A percentile compares a stretch with the other conserved stretches of the same genome.
Conservation (phyloP, 116 monocot genomes). For the Posidonia oceanica region DNA sequence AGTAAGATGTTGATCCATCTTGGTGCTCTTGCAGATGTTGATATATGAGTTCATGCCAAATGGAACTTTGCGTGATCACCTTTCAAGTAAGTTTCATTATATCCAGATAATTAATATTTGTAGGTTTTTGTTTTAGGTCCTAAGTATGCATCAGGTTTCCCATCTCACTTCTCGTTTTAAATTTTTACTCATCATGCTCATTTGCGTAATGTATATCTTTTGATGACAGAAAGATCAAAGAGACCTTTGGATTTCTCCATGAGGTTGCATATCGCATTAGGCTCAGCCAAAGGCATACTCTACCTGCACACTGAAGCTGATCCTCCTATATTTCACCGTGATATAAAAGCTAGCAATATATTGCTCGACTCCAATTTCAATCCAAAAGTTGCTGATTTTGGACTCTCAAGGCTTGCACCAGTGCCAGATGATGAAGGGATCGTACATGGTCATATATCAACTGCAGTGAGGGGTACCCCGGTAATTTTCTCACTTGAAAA, state of each 20-base stretch:
- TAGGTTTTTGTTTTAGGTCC: not conserved
- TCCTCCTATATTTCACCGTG: conserved; percentile 30
- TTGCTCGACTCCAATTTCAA: conserved; percentile 19
- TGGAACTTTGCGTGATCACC: conserved; percentile 26
- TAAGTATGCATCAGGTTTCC: not conserved
- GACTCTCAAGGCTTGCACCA: conserved; percentile 23
- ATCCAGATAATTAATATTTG: not conserved
- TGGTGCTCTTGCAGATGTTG: conserved; percentile 14
- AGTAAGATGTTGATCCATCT: too few species aligned
- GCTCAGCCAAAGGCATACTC: conserved; percentile 20
- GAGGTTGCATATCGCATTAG: conserved; percentile 24
- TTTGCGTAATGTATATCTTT: not conserved
- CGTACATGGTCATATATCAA: conserved; percentile 18
- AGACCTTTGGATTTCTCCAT: conserved; percentile 6
- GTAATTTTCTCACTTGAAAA: conserved; percentile 5
- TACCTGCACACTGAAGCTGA: conserved; percentile 25
- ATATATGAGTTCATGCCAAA: conserved; percentile 27
- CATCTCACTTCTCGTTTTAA: not conserved
- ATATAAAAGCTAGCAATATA: conserved; percentile 28
- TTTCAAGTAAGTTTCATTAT: conserved; percentile 15
- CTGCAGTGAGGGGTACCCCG: conserved; percentile 24
- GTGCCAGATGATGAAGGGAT: conserved; percentile 14
- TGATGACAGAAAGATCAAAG: conserved; percentile 13
- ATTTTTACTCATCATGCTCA: not conserved
- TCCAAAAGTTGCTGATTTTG: conserved; percentile 29